Evolutionary conservation across 176 grass and related monocot genomes (phyloP).

Genomic region (Pontederia paniculata): DNA sequence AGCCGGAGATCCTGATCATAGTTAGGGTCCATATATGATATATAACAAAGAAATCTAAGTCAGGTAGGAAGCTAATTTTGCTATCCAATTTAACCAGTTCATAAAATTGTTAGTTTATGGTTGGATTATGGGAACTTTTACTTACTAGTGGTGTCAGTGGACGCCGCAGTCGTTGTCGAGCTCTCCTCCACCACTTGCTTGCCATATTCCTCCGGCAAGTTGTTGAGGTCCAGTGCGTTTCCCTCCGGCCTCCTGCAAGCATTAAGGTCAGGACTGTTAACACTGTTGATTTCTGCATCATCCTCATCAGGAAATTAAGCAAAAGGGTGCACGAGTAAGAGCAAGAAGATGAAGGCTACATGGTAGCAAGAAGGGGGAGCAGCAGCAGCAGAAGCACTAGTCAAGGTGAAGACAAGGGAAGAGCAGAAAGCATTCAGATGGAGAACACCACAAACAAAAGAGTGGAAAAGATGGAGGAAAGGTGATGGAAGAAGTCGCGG

Average conservation of each 20-base stretch:
- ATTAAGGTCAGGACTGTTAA: neutral
- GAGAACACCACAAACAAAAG: conserved; percentile 3
- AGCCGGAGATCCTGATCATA: neutral
- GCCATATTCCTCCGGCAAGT: conserved; percentile 81
- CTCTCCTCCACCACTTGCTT: conserved; percentile 81
- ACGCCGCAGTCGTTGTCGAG: conserved; percentile 68
- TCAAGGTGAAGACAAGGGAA: conserved; percentile 34
- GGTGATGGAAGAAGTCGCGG: conserved; percentile 4
- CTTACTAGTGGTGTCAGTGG: conserved; percentile 36
- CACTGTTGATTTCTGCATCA: too few species aligned
- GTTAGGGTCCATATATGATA: neutral
- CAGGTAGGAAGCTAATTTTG: too few species aligned
- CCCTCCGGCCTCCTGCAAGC: conserved; percentile 73
- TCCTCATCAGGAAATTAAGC: too few species aligned
- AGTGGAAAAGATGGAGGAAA: conserved; percentile 11
- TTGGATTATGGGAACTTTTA: neutral
- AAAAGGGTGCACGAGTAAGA: neutral
- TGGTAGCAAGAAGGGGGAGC: neutral
- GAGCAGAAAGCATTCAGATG: conserved; percentile 33
- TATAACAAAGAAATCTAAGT: neutral
- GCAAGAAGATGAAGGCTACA: conserved; percentile 2
- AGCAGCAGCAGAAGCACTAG: conserved; percentile 2
- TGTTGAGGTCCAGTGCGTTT: conserved; percentile 78
- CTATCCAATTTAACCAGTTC: too few species aligned
- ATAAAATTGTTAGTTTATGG: neutral